These are phyloP conservation scores for Moniliella sp. DNA, from an alignment of 1,284 basidiomycete species.

Conservation along the genomic window DNA sequence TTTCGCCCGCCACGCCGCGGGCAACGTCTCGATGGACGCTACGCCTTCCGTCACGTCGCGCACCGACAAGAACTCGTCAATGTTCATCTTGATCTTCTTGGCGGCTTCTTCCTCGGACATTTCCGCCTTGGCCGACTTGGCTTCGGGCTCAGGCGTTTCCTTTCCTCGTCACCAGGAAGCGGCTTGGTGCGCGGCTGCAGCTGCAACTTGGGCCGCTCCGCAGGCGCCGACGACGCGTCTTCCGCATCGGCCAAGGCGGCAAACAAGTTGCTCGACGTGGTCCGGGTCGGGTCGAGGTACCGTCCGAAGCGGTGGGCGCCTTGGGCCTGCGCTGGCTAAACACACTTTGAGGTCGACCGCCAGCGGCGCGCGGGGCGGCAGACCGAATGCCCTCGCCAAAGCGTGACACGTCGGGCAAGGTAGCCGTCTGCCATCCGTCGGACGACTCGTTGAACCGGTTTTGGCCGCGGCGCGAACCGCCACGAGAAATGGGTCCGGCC, in stretches of 20 bases:
- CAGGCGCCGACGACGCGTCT: constrained; percentile 36
- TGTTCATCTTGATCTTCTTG: constrained; percentile 47
- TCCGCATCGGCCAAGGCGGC: constrained; percentile 12
- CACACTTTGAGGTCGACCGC: constrained; percentile 50
- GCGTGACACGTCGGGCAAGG: constrained; percentile 49
- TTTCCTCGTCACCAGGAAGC: constrained; percentile 29
- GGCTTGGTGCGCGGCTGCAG: constrained; percentile 45
- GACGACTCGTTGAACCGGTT: constrained; percentile 46
- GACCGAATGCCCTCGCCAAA: constrained; percentile 49
- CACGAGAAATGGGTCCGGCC: constrained; percentile 50
- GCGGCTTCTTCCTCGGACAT: constrained; percentile 47
- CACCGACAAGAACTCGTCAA: constrained; percentile 37
- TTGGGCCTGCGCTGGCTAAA: constrained; percentile 47
- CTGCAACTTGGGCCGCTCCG: constrained; percentile 54
- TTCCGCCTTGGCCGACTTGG: constrained; percentile 39
- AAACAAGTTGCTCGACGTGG: constrained; percentile 43
- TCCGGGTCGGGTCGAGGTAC: constrained; percentile 49
- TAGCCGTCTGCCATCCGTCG: constrained; percentile 59
- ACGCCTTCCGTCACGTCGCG: constrained; percentile 58
- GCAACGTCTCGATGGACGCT: constrained; percentile 43
- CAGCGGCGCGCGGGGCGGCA: constrained; percentile 41
- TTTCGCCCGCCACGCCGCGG: constrained; percentile 43
- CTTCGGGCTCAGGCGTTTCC: constrained; percentile 11
- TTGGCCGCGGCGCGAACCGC: constrained; percentile 68
- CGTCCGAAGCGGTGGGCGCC: constrained; percentile 38